phyloP scores from a whole-genome alignment of 2,329 filamentous ascomycete species.

The Diplodia scrobiculata region DNA sequence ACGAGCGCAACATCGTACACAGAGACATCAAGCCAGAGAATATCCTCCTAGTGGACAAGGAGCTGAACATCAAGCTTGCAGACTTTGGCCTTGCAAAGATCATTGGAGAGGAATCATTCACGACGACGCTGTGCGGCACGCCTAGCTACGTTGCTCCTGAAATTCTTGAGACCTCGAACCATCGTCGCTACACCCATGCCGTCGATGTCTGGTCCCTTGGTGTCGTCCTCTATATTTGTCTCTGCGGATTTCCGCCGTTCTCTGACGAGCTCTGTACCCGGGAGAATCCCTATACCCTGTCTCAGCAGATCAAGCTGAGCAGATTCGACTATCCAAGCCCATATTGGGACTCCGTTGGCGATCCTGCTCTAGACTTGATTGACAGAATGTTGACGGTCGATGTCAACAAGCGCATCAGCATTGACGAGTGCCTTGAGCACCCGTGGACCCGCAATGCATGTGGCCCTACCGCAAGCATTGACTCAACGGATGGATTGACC shows the following conservation, averaged over 20 bases:
- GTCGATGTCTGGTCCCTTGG: constrained; percentile 97
- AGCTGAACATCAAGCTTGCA: constrained; percentile 84
- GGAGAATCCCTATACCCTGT: constrained; percentile 82
- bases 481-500: constrained; percentile 90
- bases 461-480: constrained; percentile 53
- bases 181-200: constrained; percentile 88
- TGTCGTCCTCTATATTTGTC: constrained; percentile 96
- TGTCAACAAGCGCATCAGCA: constrained; percentile 76
- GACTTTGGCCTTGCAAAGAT: constrained; percentile 98
- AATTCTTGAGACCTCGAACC: constrained; percentile 78
- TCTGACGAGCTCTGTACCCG: constrained; percentile 83
- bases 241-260: constrained; percentile 96
- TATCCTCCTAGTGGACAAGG: constrained; percentile 82
- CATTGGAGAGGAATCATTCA: constrained; percentile 97
- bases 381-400: constrained; percentile 93
- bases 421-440: constrained; percentile 88
- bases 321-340: constrained; percentile 93
- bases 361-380: constrained; percentile 87
- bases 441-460: constrained; percentile 70
- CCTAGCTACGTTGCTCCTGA: constrained; percentile 96
- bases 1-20: constrained; percentile 95
- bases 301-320: constrained; percentile 85
- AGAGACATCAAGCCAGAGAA: constrained; percentile 98
- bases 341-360: constrained; percentile 89
- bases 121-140: constrained; percentile 92